These are phyloP conservation scores for Mycena leptocephala DNA, from an alignment of 768 basidiomycete genomes.

Conservation along the genomic window DNA sequence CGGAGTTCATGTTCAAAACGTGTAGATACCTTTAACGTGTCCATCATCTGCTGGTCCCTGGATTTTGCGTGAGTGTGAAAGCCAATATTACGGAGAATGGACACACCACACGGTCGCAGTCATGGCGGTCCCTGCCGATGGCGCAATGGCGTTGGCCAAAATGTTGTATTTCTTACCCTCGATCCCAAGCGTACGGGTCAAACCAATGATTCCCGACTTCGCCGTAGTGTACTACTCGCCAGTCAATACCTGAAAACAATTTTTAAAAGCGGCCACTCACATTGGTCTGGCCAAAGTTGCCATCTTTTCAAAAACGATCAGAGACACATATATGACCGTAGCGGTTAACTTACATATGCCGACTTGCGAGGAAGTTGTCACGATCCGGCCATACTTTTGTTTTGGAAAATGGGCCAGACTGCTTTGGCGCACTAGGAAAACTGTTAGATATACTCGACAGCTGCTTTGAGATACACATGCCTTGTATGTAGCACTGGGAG, in stretches of 20 bases:
- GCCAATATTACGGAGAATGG: background rate
- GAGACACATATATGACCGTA: background rate
- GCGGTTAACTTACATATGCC: constrained; percentile 82
- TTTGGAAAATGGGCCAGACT: constrained; percentile 97
- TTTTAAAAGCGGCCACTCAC: constrained; percentile 52
- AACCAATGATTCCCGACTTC: constrained; percentile 91
- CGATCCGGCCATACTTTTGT: constrained; percentile 96
- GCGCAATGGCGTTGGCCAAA: constrained; percentile 89
- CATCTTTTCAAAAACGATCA: constrained; percentile 66
- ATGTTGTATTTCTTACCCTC: constrained; percentile 96
- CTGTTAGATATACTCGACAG: background rate
- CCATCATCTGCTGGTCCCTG: constrained; percentile 89
- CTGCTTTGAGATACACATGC: constrained; percentile 52
- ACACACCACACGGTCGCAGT: constrained; percentile 83
- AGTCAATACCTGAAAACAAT: constrained; percentile 14
- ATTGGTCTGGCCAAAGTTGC: constrained; percentile 96
- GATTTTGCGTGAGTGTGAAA: background rate
- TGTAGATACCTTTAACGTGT: constrained; percentile 83
- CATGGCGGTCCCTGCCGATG: constrained; percentile 94
- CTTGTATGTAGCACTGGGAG: constrained; percentile 88
- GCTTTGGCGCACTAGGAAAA: constrained; percentile 89
- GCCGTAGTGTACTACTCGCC: constrained; percentile 85
- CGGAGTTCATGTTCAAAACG: background rate
- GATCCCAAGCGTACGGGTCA: constrained; percentile 92
- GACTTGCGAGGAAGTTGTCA: constrained; percentile 94